Conservation (phyloP, 345 rosid species). For the Eucalyptus tenuipes region DNA sequence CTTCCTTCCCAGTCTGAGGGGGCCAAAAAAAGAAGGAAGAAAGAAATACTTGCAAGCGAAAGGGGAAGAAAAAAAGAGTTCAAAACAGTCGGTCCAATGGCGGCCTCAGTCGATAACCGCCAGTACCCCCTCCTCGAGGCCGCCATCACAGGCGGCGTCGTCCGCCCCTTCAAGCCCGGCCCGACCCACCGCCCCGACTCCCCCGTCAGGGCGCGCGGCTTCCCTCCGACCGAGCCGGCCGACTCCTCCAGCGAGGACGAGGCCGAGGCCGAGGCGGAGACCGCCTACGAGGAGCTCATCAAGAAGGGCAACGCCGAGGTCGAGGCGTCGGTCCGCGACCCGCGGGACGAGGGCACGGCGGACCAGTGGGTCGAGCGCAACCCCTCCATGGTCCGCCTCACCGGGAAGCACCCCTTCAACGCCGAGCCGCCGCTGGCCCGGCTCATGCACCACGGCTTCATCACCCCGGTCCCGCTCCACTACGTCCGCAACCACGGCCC, state of each 20-base stretch:
- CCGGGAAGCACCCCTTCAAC: conserved; percentile 96
- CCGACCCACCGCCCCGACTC: conserved; percentile 27
- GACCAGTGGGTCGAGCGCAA: conserved; percentile 83
- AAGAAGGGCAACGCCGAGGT: conserved; percentile 42
- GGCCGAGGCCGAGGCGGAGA: conserved; percentile 32
- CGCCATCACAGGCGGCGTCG: conserved; percentile 41
- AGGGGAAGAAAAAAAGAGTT: background rate
- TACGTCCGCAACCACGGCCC: conserved; percentile 91
- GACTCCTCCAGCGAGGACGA: conserved; percentile 31
- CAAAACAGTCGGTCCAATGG: conserved; percentile 19
- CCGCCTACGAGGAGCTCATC: conserved; percentile 28
- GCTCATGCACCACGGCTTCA: conserved; percentile 93
- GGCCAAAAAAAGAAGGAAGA: too few species aligned
- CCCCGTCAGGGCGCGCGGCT: conserved; percentile 5
- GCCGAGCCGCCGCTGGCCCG: conserved; percentile 63
- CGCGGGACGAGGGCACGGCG: conserved; percentile 60
- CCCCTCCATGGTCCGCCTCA: conserved; percentile 79
- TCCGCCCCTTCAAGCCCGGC: conserved; percentile 30
- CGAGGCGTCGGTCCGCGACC: conserved; percentile 56
- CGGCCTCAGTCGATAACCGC: conserved; percentile 74
- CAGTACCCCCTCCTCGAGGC: conserved; percentile 40
- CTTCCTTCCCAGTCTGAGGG: background rate
- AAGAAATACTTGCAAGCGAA: background rate
- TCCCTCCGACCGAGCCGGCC: background rate
- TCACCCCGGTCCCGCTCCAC: conserved; percentile 89